Base-by-base conservation (phyloP, 345 rosid genomes). In the Boechera stricta region DNA sequence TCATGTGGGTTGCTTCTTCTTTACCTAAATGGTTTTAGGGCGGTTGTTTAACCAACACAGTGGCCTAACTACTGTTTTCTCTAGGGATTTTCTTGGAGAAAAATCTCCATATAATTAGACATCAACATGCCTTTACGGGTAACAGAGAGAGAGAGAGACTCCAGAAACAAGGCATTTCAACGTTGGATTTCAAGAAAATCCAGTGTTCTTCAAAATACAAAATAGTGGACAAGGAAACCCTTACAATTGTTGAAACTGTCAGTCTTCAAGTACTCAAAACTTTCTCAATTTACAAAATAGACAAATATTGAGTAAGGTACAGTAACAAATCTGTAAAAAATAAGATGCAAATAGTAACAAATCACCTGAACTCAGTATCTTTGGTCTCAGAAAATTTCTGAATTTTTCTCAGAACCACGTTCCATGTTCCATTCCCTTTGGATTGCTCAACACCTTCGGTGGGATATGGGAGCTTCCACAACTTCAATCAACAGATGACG, bases 331-430 rank as follows among this genome's bases (percentile, higher is more conserved):
- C 52, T 59, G 69, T 73, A 31, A 51, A 52, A 31, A 60, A 6
- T n/a, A 71, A 55, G 59, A 53, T 26, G 44, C 16, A 44, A 44
- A 53, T 54, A 49, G 32, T 52, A 54, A 53, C n/a, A 54, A 47
- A 71, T 71, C 80, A 77, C 80, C 76, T 77, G 76, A 54, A 12
- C 41, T 45, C 51, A 11, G 53, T 54, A 3, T 58, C 62, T 38
- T 35, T n/a, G 41, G 67, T 35, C 29, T 51, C 70, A 52, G 53
- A 15, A 31, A 55, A 10, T 38, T 45, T 47, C 66, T 57, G 57
- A 64, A 66, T 57, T 39, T 11, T 57, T 64, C 47, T 65, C 41
- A 48, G 73, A 31, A 5, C 28, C 26, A 75, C 3, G 11, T 35
- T 63, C 76, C 61, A 35, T 35, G 60, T 57, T 31, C 70, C 64